These are phyloP conservation scores for Ascobolus immersus DNA, from an alignment of 495 filamentous ascomycete species.

Conservation along the genomic window DNA sequence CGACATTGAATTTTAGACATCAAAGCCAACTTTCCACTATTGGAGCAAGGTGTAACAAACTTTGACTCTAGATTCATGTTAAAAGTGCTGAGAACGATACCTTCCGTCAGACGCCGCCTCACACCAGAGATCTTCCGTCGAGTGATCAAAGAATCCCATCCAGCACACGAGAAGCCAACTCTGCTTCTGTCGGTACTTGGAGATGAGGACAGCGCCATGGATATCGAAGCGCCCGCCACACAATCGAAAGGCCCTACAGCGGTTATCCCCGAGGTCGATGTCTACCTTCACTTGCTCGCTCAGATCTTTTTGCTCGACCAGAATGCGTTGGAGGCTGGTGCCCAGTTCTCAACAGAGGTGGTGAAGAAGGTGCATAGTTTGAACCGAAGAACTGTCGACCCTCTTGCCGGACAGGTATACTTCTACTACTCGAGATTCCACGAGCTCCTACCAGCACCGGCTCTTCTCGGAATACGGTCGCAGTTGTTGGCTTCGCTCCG, in stretches of 20 bases:
- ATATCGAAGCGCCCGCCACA: slow-evolving; percentile 32
- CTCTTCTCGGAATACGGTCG: slow-evolving; percentile 60
- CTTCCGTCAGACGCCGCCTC: slow-evolving; percentile 75
- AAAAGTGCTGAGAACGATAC: slow-evolving; percentile 78
- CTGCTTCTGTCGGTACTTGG: slow-evolving; percentile 38
- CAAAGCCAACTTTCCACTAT: slow-evolving; percentile 68
- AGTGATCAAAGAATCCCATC: slow-evolving; percentile 57
- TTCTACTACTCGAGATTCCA: slow-evolving; percentile 91
- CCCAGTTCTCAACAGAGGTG: slow-evolving; percentile 55
- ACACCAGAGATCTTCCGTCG: slow-evolving; percentile 54
- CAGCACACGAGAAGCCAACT: slow-evolving; percentile 33
- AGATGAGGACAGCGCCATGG: slow-evolving; percentile 44
- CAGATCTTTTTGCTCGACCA: slow-evolving; percentile 77
- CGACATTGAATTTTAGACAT: slow-evolving; percentile 35
- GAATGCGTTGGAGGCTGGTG: slow-evolving; percentile 50
- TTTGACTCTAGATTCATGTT: slow-evolving; percentile 92
- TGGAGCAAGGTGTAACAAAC: slow-evolving; percentile 74
- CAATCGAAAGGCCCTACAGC: slow-evolving; percentile 36
- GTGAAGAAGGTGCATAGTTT: slow-evolving; percentile 62
- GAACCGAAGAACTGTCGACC: slow-evolving; percentile 84
- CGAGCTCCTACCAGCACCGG: slow-evolving; percentile 71
- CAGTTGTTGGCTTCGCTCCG: slow-evolving; percentile 67
- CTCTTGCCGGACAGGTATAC: slow-evolving; percentile 81
- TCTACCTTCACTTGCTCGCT: slow-evolving; percentile 67
- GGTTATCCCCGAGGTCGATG: slow-evolving; percentile 66